These are phyloP conservation scores for Cyanodermella asteris DNA, from an alignment of 2,329 filamentous ascomycete species.

Conservation along the genomic window DNA sequence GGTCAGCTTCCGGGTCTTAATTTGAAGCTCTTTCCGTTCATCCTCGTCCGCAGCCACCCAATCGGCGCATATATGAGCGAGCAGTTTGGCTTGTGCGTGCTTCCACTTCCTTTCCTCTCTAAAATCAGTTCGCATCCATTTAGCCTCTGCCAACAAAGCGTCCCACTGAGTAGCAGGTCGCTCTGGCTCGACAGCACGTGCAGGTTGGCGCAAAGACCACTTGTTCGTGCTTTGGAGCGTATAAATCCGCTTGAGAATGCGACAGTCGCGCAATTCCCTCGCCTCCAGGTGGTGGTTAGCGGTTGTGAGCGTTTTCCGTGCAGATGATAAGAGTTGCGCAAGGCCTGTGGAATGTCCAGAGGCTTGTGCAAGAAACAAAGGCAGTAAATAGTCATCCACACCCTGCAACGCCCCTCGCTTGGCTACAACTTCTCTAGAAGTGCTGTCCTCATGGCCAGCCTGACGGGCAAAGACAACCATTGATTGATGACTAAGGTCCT, in stretches of 20 bases:
- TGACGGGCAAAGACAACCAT: constrained; percentile 62
- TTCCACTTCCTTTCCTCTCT: constrained; percentile 91
- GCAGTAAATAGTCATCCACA: constrained; percentile 38
- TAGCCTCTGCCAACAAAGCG: constrained; percentile 70
- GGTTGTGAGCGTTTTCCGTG: constrained; percentile 78
- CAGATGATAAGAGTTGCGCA: constrained; percentile 55
- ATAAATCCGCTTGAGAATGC: constrained; percentile 69
- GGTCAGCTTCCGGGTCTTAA: constrained; percentile 28
- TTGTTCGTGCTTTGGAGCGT: constrained; percentile 75
- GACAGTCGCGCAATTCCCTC: constrained; percentile 69
- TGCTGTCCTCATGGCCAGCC: constrained; percentile 3
- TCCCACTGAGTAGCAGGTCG: constrained; percentile 67
- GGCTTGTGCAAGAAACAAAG: constrained; percentile 38
- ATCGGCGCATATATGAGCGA: constrained; percentile 65
- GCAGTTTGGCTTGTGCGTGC: constrained; percentile 51
- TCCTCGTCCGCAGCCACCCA: constrained; percentile 48
- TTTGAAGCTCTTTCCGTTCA: constrained; percentile 44
- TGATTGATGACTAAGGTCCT: constrained; percentile 40
- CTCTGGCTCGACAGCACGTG: constrained; percentile 60
- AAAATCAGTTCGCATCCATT: constrained; percentile 96
- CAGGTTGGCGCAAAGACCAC: constrained; percentile 79
- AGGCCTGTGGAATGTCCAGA: constrained; percentile 30
- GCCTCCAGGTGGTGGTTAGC: constrained; percentile 64
- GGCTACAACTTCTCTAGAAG: too few relatives aligned
- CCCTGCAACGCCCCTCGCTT: constrained; percentile 23